Evolutionary conservation across 2,329 filamentous ascomycete genomes (phyloP), one percentile per base, ranked within the genome.

Genomic region (Colletotrichum noveboracense): DNA sequence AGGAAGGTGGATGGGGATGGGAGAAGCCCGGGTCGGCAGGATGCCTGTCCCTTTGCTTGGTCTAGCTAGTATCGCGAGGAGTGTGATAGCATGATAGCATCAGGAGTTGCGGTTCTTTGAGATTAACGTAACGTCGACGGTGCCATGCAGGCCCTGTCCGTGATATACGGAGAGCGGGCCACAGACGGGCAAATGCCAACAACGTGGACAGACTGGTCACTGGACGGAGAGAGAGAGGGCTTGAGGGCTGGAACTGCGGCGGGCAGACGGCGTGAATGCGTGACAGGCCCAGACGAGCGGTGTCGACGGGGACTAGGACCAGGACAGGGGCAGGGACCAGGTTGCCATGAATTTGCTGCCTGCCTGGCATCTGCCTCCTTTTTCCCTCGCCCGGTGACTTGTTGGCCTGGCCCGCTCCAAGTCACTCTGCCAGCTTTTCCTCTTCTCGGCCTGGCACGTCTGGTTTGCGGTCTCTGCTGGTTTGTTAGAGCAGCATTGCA

Each of bases 221-320:
- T 21, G 26, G 62, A 66, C 36, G 24, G 38, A 48, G 38, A 34
- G 38, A 34, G 38, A 48, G 38, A 34, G 38, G 30, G 58, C 60
- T 61, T 21, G 26, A 62, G n/a, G 30, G n/a, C 30, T 64, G 28
- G 58, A 43, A 32, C 28, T 61, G 13, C n/a, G 55, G 28, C 24
- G 24, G 26, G 24, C 18, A n/a, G 28, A 18, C 58, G 32, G 32
- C 32, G 26, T 30, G n/a, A 60, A 24, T 9, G 68, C 36, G 67
- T 67, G 48, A 71, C 52, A 71, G 61, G 68, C 52, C 72, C 72
- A 43, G 69, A 72, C 34, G 26, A 72, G 55, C 69, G 72, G 69
- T 72, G 72, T 56, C 38, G 62, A 72, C 55, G 36, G 26, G 62
- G 69, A 56, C 61, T 26, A 66, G 68, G 61, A 43, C 28, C 18